Percentiles rank a stretch among this genome's conserved stretches.
These are phyloP conservation scores for Sequoia sempervirens DNA, from an alignment of 75 land plant species.

Conservation along the genomic window DNA sequence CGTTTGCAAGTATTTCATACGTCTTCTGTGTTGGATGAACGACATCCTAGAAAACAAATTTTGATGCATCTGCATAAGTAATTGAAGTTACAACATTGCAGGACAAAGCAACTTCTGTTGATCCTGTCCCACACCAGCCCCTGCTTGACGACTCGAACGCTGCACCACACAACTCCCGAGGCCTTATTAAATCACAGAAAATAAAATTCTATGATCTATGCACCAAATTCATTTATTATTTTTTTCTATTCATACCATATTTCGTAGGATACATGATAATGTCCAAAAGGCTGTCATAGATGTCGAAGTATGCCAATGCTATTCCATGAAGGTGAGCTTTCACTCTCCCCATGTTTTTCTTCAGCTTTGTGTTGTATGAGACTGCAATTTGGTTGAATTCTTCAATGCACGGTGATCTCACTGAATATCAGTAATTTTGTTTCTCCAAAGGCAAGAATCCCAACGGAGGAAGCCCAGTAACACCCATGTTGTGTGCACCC, in stretches of 20 bases:
- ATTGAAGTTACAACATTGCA: slow-evolving; percentile 16
- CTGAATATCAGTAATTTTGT: slow-evolving; percentile 7
- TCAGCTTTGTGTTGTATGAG: slow-evolving; percentile 34
- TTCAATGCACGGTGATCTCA: slow-evolving; percentile 24
- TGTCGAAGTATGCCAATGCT: slow-evolving; percentile 30
- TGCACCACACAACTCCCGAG: background rate
- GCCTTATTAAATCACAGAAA: background rate
- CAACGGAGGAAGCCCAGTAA: background rate
- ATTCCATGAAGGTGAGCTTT: background rate
- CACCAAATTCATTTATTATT: background rate
- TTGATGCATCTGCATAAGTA: slow-evolving; percentile 23
- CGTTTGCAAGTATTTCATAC: background rate
- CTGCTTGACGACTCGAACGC: slow-evolving; percentile 25
- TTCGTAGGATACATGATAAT: slow-evolving; percentile 30
- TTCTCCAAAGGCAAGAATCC: slow-evolving; percentile 28
- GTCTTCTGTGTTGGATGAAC: slow-evolving; percentile 37
- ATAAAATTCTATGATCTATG: background rate
- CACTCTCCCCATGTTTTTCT: slow-evolving; percentile 10
- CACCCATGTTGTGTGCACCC: background rate
- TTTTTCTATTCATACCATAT: slow-evolving; percentile 29
- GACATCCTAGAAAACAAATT: slow-evolving; percentile 42
- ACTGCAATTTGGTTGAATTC: slow-evolving; percentile 25
- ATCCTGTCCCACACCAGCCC: slow-evolving; percentile 50
- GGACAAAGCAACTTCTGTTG: slow-evolving; percentile 19
- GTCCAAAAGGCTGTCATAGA: slow-evolving; percentile 21